Base-by-base conservation (phyloP, 2,329 filamentous ascomycete species). In the Scedosporium apiospermum region DNA sequence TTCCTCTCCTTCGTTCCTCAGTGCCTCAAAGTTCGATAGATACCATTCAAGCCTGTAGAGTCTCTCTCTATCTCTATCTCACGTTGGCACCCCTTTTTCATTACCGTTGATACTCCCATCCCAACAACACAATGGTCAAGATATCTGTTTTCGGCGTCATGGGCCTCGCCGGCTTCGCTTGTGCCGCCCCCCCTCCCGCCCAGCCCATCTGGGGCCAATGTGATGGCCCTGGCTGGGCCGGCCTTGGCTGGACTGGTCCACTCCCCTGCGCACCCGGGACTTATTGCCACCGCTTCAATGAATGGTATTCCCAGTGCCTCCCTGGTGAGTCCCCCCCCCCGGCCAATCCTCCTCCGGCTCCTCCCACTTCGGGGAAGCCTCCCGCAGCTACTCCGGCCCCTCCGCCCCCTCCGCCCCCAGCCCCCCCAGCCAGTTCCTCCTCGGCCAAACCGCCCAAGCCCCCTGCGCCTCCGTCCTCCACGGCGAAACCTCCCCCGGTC, bases 301-400 rank as follows among this genome's bases (percentile, higher is more conserved):
- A 71, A 30, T 70, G 68, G 66, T 72, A 72, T 67, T 70, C 66
- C 3, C 70, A 72, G 65, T 72, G 70, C 46, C 3, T 70, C 78
- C 66, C 58, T 51, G 58, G 41, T 61, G 14, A 51, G 57, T 58
- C 21, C 12, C 21, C 21, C 5, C 23, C 23, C 2, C 23, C n/a
- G n/a, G n/a, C n/a, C n/a, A n/a, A n/a, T 23, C 23, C 23, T 23
- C 23, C 23, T 23, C 23, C 23, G 23, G n/a, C n/a, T n/a, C n/a
- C n/a, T n/a, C n/a, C n/a, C n/a, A n/a, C n/a, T n/a, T n/a, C n/a
- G n/a, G n/a, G n/a, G n/a, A n/a, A n/a, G n/a, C n/a, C n/a, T n/a
- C n/a, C n/a, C n/a, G n/a, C n/a, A n/a, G n/a, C n/a, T n/a, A n/a
- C n/a, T n/a, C n/a, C n/a, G n/a, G n/a, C n/a, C n/a, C n/a, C n/a